Base-by-base conservation (phyloP, 176 grass and related monocot species). In the Zizania latifolia region DNA sequence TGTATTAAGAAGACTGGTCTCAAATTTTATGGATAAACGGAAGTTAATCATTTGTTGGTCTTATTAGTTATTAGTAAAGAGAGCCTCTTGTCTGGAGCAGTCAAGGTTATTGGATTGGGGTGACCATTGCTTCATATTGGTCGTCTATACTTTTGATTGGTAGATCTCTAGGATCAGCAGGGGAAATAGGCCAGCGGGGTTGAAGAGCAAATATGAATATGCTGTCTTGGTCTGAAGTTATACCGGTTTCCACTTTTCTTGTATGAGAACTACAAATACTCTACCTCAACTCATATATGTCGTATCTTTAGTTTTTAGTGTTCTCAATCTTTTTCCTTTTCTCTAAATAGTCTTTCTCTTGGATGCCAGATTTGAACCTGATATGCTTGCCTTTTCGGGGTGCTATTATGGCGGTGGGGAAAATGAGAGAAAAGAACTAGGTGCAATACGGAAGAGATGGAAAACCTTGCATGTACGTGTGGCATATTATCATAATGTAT, bases 341-440 rank as follows among this genome's bases (percentile, higher is more conserved):
- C 35, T 14, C 19, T 84, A 39, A 77, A 62, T 10, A 72, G 6
- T 65, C 46, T 85, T 67, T 11, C 9, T 10, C 70, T 78, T 77
- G 45, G 55, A 80, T 81, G 76, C 58, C 83, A 93, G 90, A 89
- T 93, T 93, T 78, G 90, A 93, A 84, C 77, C 90, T 71, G 90
- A 93, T 78, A 93, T 93, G 90, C 90, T 93, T 78, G 90, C 90
- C 22, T 93, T 93, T 86, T 93, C 90, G 71, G 86, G 90, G 24
- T 93, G 86, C 56, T 93, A 93, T 58, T 93, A 86, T 3, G 90
- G 90, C n/a, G 90, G 90, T 78, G 90, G 90, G 56, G 86, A 93
- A 70, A 93, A 87, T 27, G 90, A 93, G 67, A 86, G 26, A 63
- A 87, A 40, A 44, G 90, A 93, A 78, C 84, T 93, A 32, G 83